Conservation (phyloP, 495 filamentous ascomycete genomes). For the Podospora conica region DNA sequence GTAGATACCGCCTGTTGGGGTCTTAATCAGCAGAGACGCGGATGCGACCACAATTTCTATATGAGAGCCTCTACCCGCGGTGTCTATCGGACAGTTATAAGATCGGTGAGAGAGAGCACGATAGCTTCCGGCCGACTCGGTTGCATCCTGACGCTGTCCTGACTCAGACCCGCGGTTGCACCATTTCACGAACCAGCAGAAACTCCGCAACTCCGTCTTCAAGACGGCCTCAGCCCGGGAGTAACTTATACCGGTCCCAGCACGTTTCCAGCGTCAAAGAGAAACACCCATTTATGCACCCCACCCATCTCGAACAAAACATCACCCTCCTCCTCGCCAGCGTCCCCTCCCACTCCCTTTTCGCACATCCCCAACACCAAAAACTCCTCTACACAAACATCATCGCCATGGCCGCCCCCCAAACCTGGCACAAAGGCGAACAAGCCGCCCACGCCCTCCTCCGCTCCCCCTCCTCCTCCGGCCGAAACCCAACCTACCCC, state of each 20-base stretch:
- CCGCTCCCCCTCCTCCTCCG: slow-evolving; percentile 20
- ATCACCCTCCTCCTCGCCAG: not conserved
- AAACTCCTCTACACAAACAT: not conserved
- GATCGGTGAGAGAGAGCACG: not conserved
- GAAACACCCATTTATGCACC: not conserved
- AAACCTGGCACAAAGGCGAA: slow-evolving; percentile 36
- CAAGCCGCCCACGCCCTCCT: slow-evolving; percentile 26
- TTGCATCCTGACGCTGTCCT: not conserved
- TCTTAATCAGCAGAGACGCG: not conserved
- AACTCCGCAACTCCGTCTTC: not conserved
- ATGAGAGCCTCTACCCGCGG: not conserved
- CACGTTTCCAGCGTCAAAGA: no score
- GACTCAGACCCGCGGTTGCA: not conserved
- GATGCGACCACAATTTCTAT: not conserved
- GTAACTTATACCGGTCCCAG: not conserved
- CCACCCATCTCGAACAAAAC: not conserved
- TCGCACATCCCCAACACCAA: not conserved
- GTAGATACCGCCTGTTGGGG: not conserved
- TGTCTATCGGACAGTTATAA: not conserved
- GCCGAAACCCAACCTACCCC: slow-evolving; percentile 56
- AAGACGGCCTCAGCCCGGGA: not conserved
- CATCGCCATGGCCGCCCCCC: slow-evolving; percentile 7
- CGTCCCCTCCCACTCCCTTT: not conserved
- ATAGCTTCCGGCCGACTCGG: not conserved
- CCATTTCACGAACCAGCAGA: not conserved